Conservation (phyloP, 805 yeast species). For the Myxozyma mucilagina region DNA sequence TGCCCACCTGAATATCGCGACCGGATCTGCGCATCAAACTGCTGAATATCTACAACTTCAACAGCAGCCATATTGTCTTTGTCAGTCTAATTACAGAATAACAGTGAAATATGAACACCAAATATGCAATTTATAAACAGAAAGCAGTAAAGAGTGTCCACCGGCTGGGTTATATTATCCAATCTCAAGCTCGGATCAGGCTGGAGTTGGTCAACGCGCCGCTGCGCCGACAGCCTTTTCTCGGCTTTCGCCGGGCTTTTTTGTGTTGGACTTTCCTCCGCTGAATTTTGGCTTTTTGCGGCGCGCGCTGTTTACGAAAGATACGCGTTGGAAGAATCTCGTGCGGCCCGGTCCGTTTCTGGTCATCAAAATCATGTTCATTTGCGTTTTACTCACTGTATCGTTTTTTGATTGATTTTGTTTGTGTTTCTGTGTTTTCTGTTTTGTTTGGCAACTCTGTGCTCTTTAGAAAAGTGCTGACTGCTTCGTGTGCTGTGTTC, state of each 20-base stretch:
- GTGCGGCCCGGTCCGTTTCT: too few species aligned
- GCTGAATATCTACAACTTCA: slow-evolving; percentile 11
- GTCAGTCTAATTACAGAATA: neutral
- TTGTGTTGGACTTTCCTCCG: neutral
- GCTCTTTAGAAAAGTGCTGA: neutral
- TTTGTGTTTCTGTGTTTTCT: neutral
- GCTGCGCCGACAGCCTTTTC: slow-evolving; percentile 5
- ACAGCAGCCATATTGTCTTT: neutral
- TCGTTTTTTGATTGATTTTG: neutral
- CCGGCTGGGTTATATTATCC: neutral
- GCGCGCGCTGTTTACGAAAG: neutral
- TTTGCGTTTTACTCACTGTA: too few species aligned
- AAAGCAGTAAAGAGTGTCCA: neutral
- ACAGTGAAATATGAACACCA: neutral
- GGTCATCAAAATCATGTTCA: too few species aligned
- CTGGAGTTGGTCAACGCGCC: neutral
- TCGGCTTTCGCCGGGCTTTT: slow-evolving; percentile 10
- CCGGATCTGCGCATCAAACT: slow-evolving; percentile 24
- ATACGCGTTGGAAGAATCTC: neutral
- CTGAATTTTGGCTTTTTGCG: neutral
- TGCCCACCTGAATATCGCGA: slow-evolving; percentile 18
- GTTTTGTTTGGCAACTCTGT: neutral
- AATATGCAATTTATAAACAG: neutral
- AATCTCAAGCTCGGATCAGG: neutral
- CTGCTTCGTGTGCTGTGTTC: neutral